These are phyloP conservation scores for Penicillium malachiteum DNA, from an alignment of 495 filamentous ascomycete species.

Conservation along the genomic window DNA sequence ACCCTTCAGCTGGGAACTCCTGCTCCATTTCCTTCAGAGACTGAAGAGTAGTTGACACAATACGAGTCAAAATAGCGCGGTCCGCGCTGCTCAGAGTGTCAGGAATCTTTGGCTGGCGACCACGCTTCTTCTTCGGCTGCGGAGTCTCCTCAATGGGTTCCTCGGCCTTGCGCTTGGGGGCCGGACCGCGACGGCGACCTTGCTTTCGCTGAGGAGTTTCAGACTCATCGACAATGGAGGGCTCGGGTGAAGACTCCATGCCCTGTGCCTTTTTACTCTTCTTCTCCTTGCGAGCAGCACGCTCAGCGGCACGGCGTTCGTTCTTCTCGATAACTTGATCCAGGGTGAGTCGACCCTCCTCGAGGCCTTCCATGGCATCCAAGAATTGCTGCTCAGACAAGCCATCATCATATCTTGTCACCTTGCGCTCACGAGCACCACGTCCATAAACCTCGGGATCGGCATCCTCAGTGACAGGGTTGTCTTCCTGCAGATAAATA, in stretches of 20 bases:
- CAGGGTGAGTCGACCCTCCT: slow-evolving; percentile 64
- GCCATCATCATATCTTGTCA: slow-evolving; percentile 94
- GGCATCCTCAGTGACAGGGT: slow-evolving; percentile 75
- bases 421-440: slow-evolving; percentile 88
- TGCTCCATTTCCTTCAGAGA: slow-evolving; percentile 75
- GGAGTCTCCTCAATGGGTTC: slow-evolving; percentile 75
- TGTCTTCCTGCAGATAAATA: slow-evolving; percentile 85
- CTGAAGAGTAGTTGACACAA: slow-evolving; percentile 72
- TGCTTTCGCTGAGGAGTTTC: slow-evolving; percentile 67
- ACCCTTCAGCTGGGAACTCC: slow-evolving; percentile 56
- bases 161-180: slow-evolving; percentile 79
- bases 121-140: slow-evolving; percentile 77
- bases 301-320: slow-evolving; percentile 74
- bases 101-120: slow-evolving; percentile 64
- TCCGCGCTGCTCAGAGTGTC: slow-evolving; percentile 52
- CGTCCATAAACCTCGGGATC: slow-evolving; percentile 76
- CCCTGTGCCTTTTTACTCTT: slow-evolving; percentile 41
- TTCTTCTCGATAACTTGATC: slow-evolving; percentile 92
- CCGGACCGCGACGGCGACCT: slow-evolving; percentile 72
- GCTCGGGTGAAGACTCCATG: slow-evolving; percentile 71
- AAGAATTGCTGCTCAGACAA: slow-evolving; percentile 98
- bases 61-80: slow-evolving; percentile 64
- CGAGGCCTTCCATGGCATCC: slow-evolving; percentile 88
- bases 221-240: slow-evolving; percentile 70
- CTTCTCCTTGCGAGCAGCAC: slow-evolving; percentile 72